These are phyloP conservation scores for Diplodia mutila DNA, from an alignment of 2,329 filamentous ascomycete genomes.

Conservation along the genomic window DNA sequence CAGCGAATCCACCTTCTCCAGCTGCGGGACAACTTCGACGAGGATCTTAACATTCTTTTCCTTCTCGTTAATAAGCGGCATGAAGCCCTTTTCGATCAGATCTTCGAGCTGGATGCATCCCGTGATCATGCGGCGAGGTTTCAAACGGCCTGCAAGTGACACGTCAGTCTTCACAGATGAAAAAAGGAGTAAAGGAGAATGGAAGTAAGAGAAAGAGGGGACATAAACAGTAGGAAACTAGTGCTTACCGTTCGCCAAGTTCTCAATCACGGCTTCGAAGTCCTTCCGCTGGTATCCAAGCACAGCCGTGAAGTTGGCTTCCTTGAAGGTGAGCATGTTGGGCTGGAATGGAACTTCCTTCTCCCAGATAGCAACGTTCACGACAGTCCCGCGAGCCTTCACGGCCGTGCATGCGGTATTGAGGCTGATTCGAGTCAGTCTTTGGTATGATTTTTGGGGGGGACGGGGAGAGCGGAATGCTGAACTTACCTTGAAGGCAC, in stretches of 20 bases:
- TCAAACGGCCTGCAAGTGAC: slow-evolving; percentile 48
- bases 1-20: slow-evolving; percentile 17
- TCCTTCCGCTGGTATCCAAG: slow-evolving; percentile 57
- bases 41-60: slow-evolving; percentile 67
- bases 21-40: slow-evolving; percentile 48
- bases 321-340: slow-evolving; percentile 58
- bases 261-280: slow-evolving; percentile 61
- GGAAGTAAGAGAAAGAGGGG: no score
- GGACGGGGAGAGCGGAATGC: slow-evolving; percentile 22
- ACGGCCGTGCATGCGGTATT: slow-evolving; percentile 53
- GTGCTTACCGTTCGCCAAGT: slow-evolving; percentile 44
- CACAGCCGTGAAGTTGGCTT: slow-evolving; percentile 57
- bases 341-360: slow-evolving; percentile 57
- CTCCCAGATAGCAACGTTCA: slow-evolving; percentile 70
- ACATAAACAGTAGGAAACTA: background rate
- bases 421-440: slow-evolving; percentile 28
- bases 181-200: background rate
- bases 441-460: background rate
- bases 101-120: slow-evolving; percentile 59
- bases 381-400: slow-evolving; percentile 58
- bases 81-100: slow-evolving; percentile 61
- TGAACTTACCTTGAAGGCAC: slow-evolving; percentile 49
- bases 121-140: slow-evolving; percentile 64
- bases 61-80: slow-evolving; percentile 61
- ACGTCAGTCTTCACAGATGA: background rate